Evolutionary conservation across 108 stramenopile species (phyloP), one percentile per base, ranked within the genome.

Genomic region (Cylindrotheca closterium): DNA sequence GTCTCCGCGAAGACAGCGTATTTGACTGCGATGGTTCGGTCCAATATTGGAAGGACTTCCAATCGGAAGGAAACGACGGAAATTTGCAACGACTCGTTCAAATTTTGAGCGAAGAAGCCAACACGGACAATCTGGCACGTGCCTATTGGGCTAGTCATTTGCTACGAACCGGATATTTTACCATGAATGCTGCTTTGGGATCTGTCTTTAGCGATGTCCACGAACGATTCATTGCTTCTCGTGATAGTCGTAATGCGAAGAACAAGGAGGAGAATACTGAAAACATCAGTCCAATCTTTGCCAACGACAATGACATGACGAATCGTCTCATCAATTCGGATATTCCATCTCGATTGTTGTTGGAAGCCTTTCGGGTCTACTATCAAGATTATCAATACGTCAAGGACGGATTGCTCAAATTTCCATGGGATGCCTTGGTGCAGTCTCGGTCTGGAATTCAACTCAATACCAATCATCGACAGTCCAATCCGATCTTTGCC

Each of bases 21-120:
- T 76, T 76, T 51, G 49, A 60, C 4, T 71, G 68, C 0, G 69
- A 76, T 42, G 63, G 55, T 4, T 58, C 54, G 26, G 75, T 76
- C 17, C 18, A n/a, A 1, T 58, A 59, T 21, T 76, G 75, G 75
- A 61, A 46, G 23, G 51, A 70, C 15, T 76, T 76, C 45, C 47
- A 60, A 42, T 57, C 46, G 24, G 18, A 25, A 17, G 70, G 70
- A 21, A 49, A 25, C 22, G 51, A 70, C 53, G 33, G 33, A 29
- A 53, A 61, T 37, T 4, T 53, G 23, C 17, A 31, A 19, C 42
- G 42, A 55, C 15, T 51, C 24, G 19, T 31, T 47, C 28, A 56
- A 22, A 12, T 49, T 29, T n/a, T 48, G 33, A 47, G 23, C 33
- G 4, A 28, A 21, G 32, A 31, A n/a, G 29, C 32, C 27, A 8